Evolutionary conservation across 2,329 filamentous ascomycete species (phyloP).

Genomic region (Alternaria hordeiaustralica): DNA sequence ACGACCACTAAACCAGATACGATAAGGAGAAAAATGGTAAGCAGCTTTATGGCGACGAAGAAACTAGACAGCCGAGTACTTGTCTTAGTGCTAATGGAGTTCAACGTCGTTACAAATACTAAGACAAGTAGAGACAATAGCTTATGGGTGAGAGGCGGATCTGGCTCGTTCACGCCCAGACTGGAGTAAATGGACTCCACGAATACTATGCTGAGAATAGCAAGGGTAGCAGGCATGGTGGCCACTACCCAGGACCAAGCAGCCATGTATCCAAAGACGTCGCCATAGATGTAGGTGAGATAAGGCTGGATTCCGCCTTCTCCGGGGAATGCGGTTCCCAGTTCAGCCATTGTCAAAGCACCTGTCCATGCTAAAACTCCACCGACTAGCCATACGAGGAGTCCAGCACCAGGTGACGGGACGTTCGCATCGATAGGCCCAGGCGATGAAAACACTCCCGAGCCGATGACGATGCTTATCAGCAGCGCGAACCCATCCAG

Average conservation of each 20-base stretch:
- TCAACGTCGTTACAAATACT: conserved; percentile 47
- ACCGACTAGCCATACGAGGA: conserved; percentile 68
- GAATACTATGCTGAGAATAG: conserved; percentile 70
- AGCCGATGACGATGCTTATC: conserved; percentile 70
- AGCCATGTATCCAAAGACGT: conserved; percentile 66
- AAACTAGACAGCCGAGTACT: conserved; percentile 49
- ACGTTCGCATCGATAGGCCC: conserved; percentile 69
- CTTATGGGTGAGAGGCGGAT: conserved; percentile 53
- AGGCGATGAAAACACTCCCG: conserved; percentile 70
- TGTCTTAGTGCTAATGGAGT: conserved; percentile 54
- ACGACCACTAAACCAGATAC: conserved; percentile 45
- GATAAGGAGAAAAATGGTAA: conserved; percentile 45
- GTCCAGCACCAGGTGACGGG: conserved; percentile 64
- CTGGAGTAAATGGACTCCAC: conserved; percentile 54
- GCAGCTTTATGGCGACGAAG: conserved; percentile 47
- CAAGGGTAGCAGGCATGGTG: conserved; percentile 69
- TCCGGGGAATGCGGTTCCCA: conserved; percentile 68
- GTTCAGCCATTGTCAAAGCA: conserved; percentile 67
- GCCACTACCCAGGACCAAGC: conserved; percentile 72
- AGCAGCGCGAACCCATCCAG: conserved; percentile 62
- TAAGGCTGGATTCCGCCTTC: conserved; percentile 71
- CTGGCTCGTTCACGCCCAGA: conserved; percentile 65
- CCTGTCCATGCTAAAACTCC: conserved; percentile 70
- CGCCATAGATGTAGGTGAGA: conserved; percentile 66
- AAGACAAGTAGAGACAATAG: conserved; percentile 49